These are phyloP conservation scores for Monosporozyma solicola DNA, from an alignment of 805 yeast genomes.

Conservation along the genomic window DNA sequence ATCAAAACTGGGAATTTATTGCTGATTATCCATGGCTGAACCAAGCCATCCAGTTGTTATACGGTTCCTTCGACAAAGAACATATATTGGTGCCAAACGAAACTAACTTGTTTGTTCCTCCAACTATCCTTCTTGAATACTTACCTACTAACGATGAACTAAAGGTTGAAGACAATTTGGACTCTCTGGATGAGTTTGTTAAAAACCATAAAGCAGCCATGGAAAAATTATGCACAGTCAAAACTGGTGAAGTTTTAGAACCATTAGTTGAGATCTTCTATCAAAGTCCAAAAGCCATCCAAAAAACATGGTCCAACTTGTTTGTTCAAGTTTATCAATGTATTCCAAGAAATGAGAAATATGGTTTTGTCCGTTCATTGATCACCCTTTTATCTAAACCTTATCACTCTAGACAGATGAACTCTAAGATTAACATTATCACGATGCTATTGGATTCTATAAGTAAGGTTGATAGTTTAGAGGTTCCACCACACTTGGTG, in stretches of 20 bases:
- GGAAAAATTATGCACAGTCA: constrained; percentile 30
- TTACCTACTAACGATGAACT: constrained; percentile 14
- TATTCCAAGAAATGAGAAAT: constrained; percentile 68
- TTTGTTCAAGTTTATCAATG: constrained; percentile 76
- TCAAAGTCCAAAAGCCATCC: constrained; percentile 69
- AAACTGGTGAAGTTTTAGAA: constrained; percentile 50
- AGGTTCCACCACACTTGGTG: constrained; percentile 87
- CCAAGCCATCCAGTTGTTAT: constrained; percentile 81
- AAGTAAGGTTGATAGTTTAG: constrained; percentile 61
- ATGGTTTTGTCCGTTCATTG: constrained; percentile 74
- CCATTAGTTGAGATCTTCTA: constrained; percentile 79
- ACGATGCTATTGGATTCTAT: constrained; percentile 78
- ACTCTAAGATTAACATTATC: constrained; percentile 76
- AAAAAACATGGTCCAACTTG: constrained; percentile 70
- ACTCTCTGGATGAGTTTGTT: constrained; percentile 26
- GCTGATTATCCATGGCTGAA: constrained; percentile 93
- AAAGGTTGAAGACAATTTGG: constrained; percentile 5
- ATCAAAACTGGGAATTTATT: constrained; percentile 93
- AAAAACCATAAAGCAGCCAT: constrained; percentile 26
- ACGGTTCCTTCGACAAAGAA: constrained; percentile 60
- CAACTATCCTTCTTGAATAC: constrained; percentile 11
- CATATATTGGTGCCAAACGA: constrained; percentile 38
- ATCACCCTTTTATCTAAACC: constrained; percentile 79
- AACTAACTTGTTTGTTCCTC: constrained; percentile 46
- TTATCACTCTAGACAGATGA: constrained; percentile 85